Conservation (phyloP, 257 asterid species). For the Nicotiana benthamiana region DNA sequence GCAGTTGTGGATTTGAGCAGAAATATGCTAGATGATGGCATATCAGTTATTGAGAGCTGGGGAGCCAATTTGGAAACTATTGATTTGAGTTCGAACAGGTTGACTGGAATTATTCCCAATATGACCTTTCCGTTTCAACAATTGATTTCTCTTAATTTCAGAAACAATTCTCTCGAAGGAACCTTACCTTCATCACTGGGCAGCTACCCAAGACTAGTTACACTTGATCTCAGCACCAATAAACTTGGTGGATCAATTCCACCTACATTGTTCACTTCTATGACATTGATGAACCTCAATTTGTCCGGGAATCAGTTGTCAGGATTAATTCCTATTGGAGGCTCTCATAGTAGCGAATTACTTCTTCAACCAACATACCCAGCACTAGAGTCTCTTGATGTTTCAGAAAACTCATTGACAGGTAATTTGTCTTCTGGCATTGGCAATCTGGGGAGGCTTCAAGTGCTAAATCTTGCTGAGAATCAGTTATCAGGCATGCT, state of each 20-base stretch:
- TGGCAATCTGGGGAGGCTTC: conserved; percentile 66
- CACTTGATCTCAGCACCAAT: conserved; percentile 71
- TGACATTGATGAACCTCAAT: conserved; percentile 49
- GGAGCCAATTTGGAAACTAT: conserved; percentile 44
- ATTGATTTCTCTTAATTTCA: conserved; percentile 39
- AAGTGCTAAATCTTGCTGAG: conserved; percentile 53
- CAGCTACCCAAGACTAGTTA: conserved; percentile 32
- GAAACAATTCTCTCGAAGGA: conserved; percentile 65
- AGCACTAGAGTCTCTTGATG: conserved; percentile 67
- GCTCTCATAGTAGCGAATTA: conserved; percentile 47
- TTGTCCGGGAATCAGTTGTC: conserved; percentile 62
- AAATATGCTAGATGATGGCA: conserved; percentile 48
- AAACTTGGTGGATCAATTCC: conserved; percentile 61
- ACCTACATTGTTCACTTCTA: conserved; percentile 47
- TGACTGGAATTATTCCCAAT: conserved; percentile 63
- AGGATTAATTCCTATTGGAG: conserved; percentile 63
- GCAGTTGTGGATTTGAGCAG: conserved; percentile 57
- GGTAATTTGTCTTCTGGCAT: conserved; percentile 60
- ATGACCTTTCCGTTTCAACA: conserved; percentile 43
- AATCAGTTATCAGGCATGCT: conserved; percentile 62
- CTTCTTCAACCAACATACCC: conserved; percentile 55
- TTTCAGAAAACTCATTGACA: conserved; percentile 55
- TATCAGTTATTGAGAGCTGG: conserved; percentile 50
- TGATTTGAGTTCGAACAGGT: conserved; percentile 73
- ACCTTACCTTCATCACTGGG: conserved; percentile 41